Percentiles rank a stretch among this genome's conserved stretches.
Evolutionary conservation across 1,284 basidiomycete genomes (phyloP).

Genomic region (Leccinum pallidistipes): DNA sequence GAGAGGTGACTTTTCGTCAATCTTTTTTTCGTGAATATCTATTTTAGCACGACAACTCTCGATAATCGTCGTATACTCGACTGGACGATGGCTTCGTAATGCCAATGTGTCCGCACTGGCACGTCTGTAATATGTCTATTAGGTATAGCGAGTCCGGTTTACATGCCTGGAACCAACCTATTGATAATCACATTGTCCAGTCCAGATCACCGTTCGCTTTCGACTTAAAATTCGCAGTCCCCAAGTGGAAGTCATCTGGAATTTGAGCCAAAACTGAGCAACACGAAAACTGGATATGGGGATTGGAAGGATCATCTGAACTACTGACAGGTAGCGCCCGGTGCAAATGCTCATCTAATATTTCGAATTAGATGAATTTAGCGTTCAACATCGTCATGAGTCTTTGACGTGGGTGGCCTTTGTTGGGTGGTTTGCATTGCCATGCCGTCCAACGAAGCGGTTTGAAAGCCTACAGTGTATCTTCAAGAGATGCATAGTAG

Average conservation of each 20-base stretch:
- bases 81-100: background rate
- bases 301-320: background rate
- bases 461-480: background rate
- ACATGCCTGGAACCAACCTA: constrained; percentile 7
- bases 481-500: background rate
- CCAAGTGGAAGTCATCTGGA: background rate
- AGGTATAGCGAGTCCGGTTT: constrained; percentile 4
- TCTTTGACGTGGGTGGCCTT: background rate
- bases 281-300: background rate
- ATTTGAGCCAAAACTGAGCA: background rate
- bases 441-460: too few relatives aligned
- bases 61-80: background rate
- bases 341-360: background rate
- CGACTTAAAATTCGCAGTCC: background rate
- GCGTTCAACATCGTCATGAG: background rate
- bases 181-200: background rate
- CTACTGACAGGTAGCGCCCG: background rate
- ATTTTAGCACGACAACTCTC: background rate
- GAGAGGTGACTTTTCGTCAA: background rate
- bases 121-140: constrained; percentile 1
- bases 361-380: constrained; percentile 4
- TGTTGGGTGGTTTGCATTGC: background rate
- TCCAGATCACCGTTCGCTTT: background rate
- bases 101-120: background rate
- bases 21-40: background rate